phyloP scores from a whole-genome alignment of 2,329 filamentous ascomycete genomes.

The Fusarium mexicanum region DNA sequence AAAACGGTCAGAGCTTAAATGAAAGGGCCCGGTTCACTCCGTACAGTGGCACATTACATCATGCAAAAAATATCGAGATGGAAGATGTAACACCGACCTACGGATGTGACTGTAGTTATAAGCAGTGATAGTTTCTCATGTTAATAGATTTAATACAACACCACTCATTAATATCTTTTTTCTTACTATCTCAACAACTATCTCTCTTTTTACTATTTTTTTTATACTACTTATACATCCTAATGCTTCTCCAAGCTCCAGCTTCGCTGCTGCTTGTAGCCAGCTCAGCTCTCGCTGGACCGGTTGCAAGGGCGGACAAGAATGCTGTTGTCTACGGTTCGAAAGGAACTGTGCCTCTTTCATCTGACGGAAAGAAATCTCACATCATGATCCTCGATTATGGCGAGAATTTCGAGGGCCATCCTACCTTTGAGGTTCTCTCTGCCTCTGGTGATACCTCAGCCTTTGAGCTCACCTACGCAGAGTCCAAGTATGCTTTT shows the following conservation, averaged over 20 bases:
- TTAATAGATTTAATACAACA: background rate
- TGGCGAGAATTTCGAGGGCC: background rate
- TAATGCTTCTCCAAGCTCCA: background rate
- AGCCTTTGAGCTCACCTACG: background rate
- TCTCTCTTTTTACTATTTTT: background rate
- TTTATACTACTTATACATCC: background rate
- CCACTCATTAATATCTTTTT: accelerated
- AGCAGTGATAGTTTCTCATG: accelerated
- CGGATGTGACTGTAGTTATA: accelerated
- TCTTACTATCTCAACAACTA: accelerated
- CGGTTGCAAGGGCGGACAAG: background rate
- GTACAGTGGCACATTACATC: background rate
- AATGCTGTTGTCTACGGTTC: background rate
- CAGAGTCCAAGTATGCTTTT: background rate
- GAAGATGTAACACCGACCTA: background rate
- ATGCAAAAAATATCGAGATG: background rate
- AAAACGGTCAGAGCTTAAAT: background rate
- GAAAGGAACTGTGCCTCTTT: background rate
- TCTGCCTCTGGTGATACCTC: background rate
- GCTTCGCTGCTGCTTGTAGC: background rate
- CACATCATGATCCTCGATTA: background rate
- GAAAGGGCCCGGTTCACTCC: background rate
- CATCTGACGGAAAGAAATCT: background rate
- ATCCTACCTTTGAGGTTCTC: background rate
- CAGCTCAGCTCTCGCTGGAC: background rate